Base-by-base conservation (phyloP, 1,284 basidiomycete genomes). In the Kalmanozyma brasiliensis region DNA sequence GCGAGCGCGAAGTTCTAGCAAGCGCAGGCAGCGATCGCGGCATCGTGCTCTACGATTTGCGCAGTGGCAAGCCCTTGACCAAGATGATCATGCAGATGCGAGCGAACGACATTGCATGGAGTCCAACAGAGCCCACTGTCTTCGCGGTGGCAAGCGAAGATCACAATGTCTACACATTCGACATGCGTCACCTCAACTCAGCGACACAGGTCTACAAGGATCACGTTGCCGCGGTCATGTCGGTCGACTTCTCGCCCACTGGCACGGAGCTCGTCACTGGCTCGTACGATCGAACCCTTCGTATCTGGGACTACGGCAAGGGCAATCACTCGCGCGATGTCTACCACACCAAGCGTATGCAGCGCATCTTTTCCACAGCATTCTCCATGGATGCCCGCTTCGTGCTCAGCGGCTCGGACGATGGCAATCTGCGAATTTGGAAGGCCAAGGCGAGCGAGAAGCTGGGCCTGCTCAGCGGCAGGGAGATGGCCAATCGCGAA, bases 281-380 rank as follows among this genome's bases (percentile, higher is more conserved):
- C 22, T 91, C 92, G 1, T 98, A 95, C 89, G 96, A 99, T 83
- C 87, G 94, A 48, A 98, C 94, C 0, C 86, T 98, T 34, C 86
- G 95, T 47, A 87, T 98, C 81, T 99, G 95, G 95, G 89, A 91
- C 70, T 89, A 93, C 69, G 92, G 92, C 29, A 87, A 87, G 42
- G 94, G 94, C 3, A 88, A 89, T 30, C 77, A 78, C 55, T 87
- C 87, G 3, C 89, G 92, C 19, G 95, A 98, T 81, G 89, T 94
- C 5, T 99, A 98, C 82, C 95, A 98, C 84, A 95, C 93, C 22
- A 98, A 98, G 84, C 91, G 96, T 37, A 99, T 99, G 96, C 95
- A 98, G 83, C 88, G 94, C 90, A 92, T 77, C 67, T 79, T 77
- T 44, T 52, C 64, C 29, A 56, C 68, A 10, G 29, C 83, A 4